Base-by-base conservation (phyloP, 2,329 filamentous ascomycete species). In the Coccinonectria pachysandricola region DNA sequence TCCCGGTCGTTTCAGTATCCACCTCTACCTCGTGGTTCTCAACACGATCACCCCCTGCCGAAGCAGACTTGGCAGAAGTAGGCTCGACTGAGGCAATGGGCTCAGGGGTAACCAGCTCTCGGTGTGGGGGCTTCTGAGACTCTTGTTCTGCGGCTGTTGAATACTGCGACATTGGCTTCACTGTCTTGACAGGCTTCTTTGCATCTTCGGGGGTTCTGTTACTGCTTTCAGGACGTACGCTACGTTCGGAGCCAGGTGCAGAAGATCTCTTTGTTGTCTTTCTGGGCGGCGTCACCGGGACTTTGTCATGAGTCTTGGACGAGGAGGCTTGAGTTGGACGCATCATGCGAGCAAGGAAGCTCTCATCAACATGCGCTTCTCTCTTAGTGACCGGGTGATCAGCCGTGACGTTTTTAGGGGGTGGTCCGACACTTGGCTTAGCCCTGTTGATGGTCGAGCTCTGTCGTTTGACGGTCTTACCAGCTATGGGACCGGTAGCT, bases 341-440 rank as follows among this genome's bases (percentile, higher is more conserved):
- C 73, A 79, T 86, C 80, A 87, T 85, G 27, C 81, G 71, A n/a
- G 79, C 79, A 14, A 87, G 57, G 54, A 87, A 87, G 9, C 73
- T 56, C 38, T 82, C 76, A 37, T 83, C 77, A 2, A 79, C 62
- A 11, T 68, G 67, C 23, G 61, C 63, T 14, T 68, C 60, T 34
- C 64, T 61, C 40, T 65, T 67, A 6, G 67, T 57, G 7, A 61
- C 48, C 9, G 32, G 12, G 1, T 28, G 29, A 10, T 39, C 29
- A 3, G 37, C 13, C 3, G 33, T 20, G 6, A 31, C 19, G 37
- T 69, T 75, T 52, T 72, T 77, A 3, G 71, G 68, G 6, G 72
- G 71, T 3, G 62, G 68, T 2, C 71, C 71, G 11, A 76, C 38
- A 40, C 71, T 73, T 3, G 69, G 66, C 21, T 66, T 56, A 15